These are phyloP conservation scores for Hypholoma sublateritium DNA, from an alignment of 768 basidiomycete species.

Conservation along the genomic window DNA sequence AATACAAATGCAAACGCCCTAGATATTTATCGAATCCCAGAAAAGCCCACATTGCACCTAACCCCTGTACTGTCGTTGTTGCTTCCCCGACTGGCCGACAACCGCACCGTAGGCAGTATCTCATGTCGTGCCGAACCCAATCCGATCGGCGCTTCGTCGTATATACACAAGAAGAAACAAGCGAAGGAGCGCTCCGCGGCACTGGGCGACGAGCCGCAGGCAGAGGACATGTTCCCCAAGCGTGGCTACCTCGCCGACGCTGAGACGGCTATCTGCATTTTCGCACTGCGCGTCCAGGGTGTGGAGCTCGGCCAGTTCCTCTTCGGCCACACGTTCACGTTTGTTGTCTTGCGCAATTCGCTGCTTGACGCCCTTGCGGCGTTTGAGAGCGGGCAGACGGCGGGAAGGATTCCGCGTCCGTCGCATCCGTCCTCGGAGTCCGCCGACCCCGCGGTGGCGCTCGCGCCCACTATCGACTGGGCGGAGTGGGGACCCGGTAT, in stretches of 20 bases:
- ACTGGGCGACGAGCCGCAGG: background rate
- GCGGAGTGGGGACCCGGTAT: slow-evolving; percentile 32
- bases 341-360: background rate
- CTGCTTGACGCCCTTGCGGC: background rate
- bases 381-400: background rate
- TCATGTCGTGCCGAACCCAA: slow-evolving; percentile 7
- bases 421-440: background rate
- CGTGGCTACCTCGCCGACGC: slow-evolving; percentile 19
- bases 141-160: slow-evolving; percentile 1
- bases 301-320: slow-evolving; percentile 1
- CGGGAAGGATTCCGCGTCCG: background rate
- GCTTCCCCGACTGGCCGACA: slow-evolving; percentile 2
- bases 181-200: background rate
- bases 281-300: slow-evolving; percentile 5
- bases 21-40: slow-evolving; percentile 11
- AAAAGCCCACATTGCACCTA: background rate
- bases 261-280: slow-evolving; percentile 21
- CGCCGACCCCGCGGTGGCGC: background rate
- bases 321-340: slow-evolving; percentile 5
- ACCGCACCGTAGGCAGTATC: background rate
- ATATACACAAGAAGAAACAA: background rate
- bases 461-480: slow-evolving; percentile 22
- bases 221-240: slow-evolving; percentile 14
- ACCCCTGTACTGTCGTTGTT: slow-evolving; percentile 1
- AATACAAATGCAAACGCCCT: slow-evolving; percentile 2